Percentiles rank a stretch among this genome's conserved stretches.
Conservation (phyloP, 2,329 filamentous ascomycete species). For the Rutstroemia sp. region DNA sequence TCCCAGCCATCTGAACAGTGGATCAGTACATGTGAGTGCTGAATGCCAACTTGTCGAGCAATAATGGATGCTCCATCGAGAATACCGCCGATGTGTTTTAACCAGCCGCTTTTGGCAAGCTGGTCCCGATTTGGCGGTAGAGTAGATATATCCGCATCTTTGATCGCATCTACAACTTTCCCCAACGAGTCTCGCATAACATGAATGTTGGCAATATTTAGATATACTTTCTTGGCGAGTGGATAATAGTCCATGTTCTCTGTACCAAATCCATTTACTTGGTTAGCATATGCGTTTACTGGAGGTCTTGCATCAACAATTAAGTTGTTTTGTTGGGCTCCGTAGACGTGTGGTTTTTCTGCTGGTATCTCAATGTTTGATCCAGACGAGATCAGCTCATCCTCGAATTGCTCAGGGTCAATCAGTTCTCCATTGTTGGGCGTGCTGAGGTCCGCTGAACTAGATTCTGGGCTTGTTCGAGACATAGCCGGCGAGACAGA, state of each 20-base stretch:
- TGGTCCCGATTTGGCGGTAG: conserved; percentile 75
- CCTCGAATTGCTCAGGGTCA: conserved; percentile 60
- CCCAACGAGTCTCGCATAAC: conserved; percentile 91
- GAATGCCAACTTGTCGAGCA: conserved; percentile 78
- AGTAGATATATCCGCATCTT: conserved; percentile 82
- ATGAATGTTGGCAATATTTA: conserved; percentile 97
- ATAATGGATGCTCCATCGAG: conserved; percentile 81
- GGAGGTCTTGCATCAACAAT: conserved; percentile 94
- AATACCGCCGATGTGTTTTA: conserved; percentile 80
- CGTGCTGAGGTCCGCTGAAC: conserved; percentile 41
- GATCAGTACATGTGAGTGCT: conserved; percentile 90
- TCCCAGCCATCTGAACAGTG: conserved; percentile 99
- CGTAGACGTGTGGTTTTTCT: conserved; percentile 65
- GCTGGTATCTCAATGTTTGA: conserved; percentile 44
- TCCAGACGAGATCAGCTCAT: conserved; percentile 51
- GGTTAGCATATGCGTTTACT: conserved; percentile 91
- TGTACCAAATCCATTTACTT: conserved; percentile 84
- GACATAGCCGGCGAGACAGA: conserved; percentile 20
- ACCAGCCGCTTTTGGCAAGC: conserved; percentile 78
- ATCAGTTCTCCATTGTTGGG: conserved; percentile 39
- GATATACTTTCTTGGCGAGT: conserved; percentile 81
- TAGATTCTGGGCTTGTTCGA: conserved; percentile 37
- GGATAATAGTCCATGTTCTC: conserved; percentile 98
- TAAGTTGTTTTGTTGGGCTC: conserved; percentile 85
- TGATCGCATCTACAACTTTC: conserved; percentile 81